Base-by-base conservation (phyloP, 306 rosid species). In the Quillaja saponaria region DNA sequence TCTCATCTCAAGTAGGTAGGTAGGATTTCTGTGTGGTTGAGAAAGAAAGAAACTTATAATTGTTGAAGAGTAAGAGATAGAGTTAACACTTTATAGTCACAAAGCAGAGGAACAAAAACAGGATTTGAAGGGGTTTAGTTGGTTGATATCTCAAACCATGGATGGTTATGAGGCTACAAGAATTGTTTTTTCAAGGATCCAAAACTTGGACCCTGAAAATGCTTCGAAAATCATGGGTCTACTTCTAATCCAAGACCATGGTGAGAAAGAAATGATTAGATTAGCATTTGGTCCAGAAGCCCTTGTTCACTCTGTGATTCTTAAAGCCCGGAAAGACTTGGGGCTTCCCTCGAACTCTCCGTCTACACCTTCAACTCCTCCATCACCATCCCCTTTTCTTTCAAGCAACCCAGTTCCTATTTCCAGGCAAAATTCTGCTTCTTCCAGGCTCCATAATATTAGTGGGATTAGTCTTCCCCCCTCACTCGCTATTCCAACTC, bases 171-270 rank as follows among this genome's bases (percentile, higher is more conserved):
- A 89, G 75, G 97, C 99, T 13, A 87, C 99, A 4, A 87, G 87
- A 57, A 79, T 87, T 56, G 97, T 94, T 15, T 89, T 81, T 74
- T 80, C 95, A 8, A 85, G 97, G 77, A 89, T 94, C 83, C 95
- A 90, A 37, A 89, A 51, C 78, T 55, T 89, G 74, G 99, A 94
- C 91, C 97, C 96, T 21, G 99, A 94, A 67, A 94, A 94, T 67
- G 99, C 99, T 10, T 89, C 99, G 11, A 89, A 89, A 73, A 89
- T 94, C 78, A 94, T 94, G 99, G 97, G 99, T 11, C 64, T 94
- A 3, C 95, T 94, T 44, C 78, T 89, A 34, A 78, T 92, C 64
- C 97, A 94, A 75, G 99, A 94, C 74, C 95, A 89, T 69, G 97
- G 97, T 16, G 99, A 87, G 77, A 87, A 94, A n/a, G 99, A 94